These are phyloP conservation scores for Exophiala viscosa DNA, from an alignment of 2,329 filamentous ascomycete genomes.

Conservation along the genomic window DNA sequence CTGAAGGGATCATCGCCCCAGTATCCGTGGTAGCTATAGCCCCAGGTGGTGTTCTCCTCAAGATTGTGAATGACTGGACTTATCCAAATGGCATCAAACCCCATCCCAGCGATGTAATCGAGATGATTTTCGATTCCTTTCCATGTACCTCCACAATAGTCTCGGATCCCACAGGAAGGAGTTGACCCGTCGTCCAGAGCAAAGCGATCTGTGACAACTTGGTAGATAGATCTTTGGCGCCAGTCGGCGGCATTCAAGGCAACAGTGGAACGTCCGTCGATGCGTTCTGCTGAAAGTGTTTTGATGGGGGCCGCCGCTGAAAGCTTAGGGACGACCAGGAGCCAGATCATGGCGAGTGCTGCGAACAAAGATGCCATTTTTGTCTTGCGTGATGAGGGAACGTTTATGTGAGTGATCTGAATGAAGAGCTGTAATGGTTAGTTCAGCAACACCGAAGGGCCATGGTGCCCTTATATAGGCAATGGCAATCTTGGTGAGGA, in stretches of 20 bases:
- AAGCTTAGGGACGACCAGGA: too few species aligned
- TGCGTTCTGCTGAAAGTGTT: neutral
- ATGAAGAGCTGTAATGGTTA: too few species aligned
- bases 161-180: conserved; percentile 33
- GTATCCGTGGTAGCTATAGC: conserved; percentile 50
- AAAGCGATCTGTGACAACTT: conserved; percentile 47
- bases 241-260: conserved; percentile 30
- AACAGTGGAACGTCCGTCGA: neutral
- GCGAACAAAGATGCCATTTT: too few species aligned
- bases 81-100: conserved; percentile 49
- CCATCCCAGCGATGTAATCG: conserved; percentile 50
- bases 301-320: neutral
- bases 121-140: conserved; percentile 46
- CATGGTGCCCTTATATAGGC: too few species aligned
- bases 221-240: conserved; percentile 44
- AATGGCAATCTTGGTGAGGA: too few species aligned
- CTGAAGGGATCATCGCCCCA: conserved; percentile 48
- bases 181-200: conserved; percentile 30
- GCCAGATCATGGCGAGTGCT: too few species aligned
- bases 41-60: conserved; percentile 36
- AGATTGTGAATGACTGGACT: conserved; percentile 41
- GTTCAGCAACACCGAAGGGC: too few species aligned
- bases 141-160: conserved; percentile 53
- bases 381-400: too few species aligned
- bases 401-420: too few species aligned